Conservation (phyloP, 371 early-diverging fungal genomes). For the Mucor lusitanicus region DNA sequence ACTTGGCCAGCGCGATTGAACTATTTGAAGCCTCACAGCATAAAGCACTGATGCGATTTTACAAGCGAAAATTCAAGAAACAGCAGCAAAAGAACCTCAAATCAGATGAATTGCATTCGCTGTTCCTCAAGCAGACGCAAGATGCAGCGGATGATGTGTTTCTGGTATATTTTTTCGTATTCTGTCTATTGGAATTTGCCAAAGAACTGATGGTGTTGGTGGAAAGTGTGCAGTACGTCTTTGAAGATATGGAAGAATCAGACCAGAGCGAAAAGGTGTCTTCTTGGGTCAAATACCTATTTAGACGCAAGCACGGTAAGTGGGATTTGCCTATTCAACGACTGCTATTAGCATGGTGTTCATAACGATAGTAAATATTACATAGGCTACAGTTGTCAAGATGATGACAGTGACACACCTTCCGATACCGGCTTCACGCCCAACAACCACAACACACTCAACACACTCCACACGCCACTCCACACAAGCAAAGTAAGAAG, state of each 20-base stretch:
- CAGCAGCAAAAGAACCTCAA: not conserved
- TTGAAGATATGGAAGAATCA: slow-evolving; percentile 13
- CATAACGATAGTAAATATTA: not conserved
- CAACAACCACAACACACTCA: slow-evolving; percentile 54
- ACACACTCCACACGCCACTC: slow-evolving; percentile 68
- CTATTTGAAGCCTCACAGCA: slow-evolving; percentile 41
- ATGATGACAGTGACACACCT: not conserved
- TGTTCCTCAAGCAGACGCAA: slow-evolving; percentile 25
- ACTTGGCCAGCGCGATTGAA: slow-evolving; percentile 30
- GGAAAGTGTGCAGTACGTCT: slow-evolving; percentile 33
- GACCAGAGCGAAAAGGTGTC: not conserved
- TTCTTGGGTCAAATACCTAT: not conserved
- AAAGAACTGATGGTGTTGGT: slow-evolving; percentile 64
- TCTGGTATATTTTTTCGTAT: slow-evolving; percentile 76
- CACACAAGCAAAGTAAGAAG: slow-evolving; percentile 53
- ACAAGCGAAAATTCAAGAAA: slow-evolving; percentile 11
- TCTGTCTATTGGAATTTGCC: slow-evolving; percentile 71
- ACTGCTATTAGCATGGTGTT: no score
- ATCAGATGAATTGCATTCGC: slow-evolving; percentile 29
- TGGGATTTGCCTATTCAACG: no score
- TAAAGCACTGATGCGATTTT: slow-evolving; percentile 23
- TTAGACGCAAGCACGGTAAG: not conserved
- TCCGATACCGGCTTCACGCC: slow-evolving; percentile 19
- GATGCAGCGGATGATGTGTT: slow-evolving; percentile 66
- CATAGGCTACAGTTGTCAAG: not conserved